Evolutionary conservation across 2,329 filamentous ascomycete species (phyloP).

Genomic region (Tolypocladium sp.): DNA sequence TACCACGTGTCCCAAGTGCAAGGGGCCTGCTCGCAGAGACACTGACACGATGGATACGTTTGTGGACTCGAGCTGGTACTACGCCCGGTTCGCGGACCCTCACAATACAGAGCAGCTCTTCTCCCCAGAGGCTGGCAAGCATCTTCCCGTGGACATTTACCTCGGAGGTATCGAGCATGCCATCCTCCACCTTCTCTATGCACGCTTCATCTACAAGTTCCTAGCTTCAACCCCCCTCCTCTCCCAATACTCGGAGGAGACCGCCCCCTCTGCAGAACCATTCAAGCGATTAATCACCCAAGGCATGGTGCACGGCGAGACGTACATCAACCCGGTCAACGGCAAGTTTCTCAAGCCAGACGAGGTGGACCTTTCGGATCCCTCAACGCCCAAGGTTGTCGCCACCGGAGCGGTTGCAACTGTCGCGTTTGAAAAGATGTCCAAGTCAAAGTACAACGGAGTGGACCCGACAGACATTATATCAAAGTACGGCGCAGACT

Average conservation of each 20-base stretch:
- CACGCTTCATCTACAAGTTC: constrained; percentile 86
- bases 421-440: constrained; percentile 83
- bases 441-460: constrained; percentile 88
- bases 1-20: constrained; percentile 66
- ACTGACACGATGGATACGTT: constrained; percentile 97
- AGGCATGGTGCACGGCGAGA: constrained; percentile 89
- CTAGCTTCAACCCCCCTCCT: constrained; percentile 48
- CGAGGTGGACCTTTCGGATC: constrained; percentile 58
- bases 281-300: constrained; percentile 79
- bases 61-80: constrained; percentile 94
- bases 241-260: constrained; percentile 25
- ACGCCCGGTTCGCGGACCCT: constrained; percentile 67
- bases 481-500: constrained; percentile 68
- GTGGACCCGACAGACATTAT: constrained; percentile 73
- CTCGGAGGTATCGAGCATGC: constrained; percentile 86
- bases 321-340: constrained; percentile 63
- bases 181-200: constrained; percentile 81
- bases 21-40: constrained; percentile 62
- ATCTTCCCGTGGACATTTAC: constrained; percentile 77
- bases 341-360: constrained; percentile 69
- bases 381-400: constrained; percentile 49
- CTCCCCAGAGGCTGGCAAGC: constrained; percentile 45
- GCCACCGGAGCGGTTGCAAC: constrained; percentile 49
- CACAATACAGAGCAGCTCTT: constrained; percentile 55
- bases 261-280: constrained; percentile 50